These are phyloP conservation scores for Rhizodiscina lignyota DNA, from an alignment of 495 filamentous ascomycete genomes.

Conservation along the genomic window DNA sequence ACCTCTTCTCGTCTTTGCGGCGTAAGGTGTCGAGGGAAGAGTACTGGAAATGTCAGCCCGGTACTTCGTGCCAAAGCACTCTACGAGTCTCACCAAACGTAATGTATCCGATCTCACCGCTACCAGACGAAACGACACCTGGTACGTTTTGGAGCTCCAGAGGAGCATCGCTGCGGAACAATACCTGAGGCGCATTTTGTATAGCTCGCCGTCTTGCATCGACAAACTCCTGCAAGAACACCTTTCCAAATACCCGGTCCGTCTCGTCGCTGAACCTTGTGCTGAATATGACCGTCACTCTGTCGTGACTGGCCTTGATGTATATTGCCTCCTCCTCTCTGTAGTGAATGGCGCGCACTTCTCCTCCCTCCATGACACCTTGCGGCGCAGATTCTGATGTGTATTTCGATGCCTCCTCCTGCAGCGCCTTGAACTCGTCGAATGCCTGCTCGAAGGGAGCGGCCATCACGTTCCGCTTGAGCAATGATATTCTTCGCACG, in stretches of 20 bases:
- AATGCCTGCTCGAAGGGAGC: slow-evolving; percentile 95
- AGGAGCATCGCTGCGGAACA: slow-evolving; percentile 88
- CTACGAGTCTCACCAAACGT: slow-evolving; percentile 61
- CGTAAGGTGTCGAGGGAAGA: slow-evolving; percentile 90
- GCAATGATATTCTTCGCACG: slow-evolving; percentile 63
- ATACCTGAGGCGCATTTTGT: slow-evolving; percentile 96
- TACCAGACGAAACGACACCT: slow-evolving; percentile 53
- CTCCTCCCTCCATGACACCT: slow-evolving; percentile 70
- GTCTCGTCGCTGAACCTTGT: slow-evolving; percentile 97
- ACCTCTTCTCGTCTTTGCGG: slow-evolving; percentile 78
- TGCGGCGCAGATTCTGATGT: slow-evolving; percentile 83
- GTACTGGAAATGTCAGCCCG: slow-evolving; percentile 38
- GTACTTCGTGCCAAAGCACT: slow-evolving; percentile 6
- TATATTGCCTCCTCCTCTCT: slow-evolving; percentile 99
- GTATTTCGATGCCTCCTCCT: slow-evolving; percentile 76
- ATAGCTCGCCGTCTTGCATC: slow-evolving; percentile 87
- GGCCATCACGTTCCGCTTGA: slow-evolving; percentile 97
- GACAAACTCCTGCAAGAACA: slow-evolving; percentile 90
- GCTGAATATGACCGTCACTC: slow-evolving; percentile 97
- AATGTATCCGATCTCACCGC: slow-evolving; percentile 83
- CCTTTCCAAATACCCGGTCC: slow-evolving; percentile 90
- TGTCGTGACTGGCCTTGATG: slow-evolving; percentile 90
- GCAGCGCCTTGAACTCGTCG: slow-evolving; percentile 71
- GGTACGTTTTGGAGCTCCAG: slow-evolving; percentile 77
- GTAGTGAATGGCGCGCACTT: slow-evolving; percentile 94